Evolutionary conservation across 1,139 yeast genomes (phyloP).

Genomic region (Kurtzmaniella natalensis): DNA sequence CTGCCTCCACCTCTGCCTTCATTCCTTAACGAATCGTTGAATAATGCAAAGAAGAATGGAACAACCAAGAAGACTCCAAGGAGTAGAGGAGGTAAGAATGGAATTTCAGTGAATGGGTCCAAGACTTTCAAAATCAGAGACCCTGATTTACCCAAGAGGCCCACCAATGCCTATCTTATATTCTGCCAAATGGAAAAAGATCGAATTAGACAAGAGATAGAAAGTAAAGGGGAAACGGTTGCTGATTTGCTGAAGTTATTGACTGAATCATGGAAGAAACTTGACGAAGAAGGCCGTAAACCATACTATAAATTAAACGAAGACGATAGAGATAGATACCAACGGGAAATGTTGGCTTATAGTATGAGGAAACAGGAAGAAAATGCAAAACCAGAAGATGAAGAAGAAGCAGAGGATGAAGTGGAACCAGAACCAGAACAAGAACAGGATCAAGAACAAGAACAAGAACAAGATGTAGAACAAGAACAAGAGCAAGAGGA

Average conservation of each 20-base stretch:
- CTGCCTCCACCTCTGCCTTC: slow-evolving; percentile 41
- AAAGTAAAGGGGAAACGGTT: slow-evolving; percentile 36
- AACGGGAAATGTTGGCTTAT: slow-evolving; percentile 67
- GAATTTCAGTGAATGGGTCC: slow-evolving; percentile 10
- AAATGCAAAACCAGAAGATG: slow-evolving; percentile 16
- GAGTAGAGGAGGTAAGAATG: slow-evolving; percentile 8
- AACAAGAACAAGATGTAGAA: slow-evolving; percentile 16
- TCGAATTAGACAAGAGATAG: slow-evolving; percentile 51
- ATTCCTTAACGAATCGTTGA: slow-evolving; percentile 30
- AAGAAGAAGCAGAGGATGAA: too few species aligned
- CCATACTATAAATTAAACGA: slow-evolving; percentile 77
- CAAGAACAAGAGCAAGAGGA: slow-evolving; percentile 16
- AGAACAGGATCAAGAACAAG: too few species aligned
- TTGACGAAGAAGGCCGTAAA: slow-evolving; percentile 64
- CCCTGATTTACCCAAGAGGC: slow-evolving; percentile 83
- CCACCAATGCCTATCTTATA: slow-evolving; percentile 83
- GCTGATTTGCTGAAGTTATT: slow-evolving; percentile 69
- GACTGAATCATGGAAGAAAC: slow-evolving; percentile 82
- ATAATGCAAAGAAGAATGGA: slow-evolving; percentile 15
- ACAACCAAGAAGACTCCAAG: slow-evolving; percentile 19
- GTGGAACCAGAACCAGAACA: too few species aligned
- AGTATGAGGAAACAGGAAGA: slow-evolving; percentile 31
- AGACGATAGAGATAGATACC: slow-evolving; percentile 74
- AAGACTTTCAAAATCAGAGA: slow-evolving; percentile 47
- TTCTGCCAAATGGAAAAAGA: slow-evolving; percentile 88